These are phyloP conservation scores for Ophiostoma quercus DNA, from an alignment of 2,329 filamentous ascomycete genomes.

Conservation along the genomic window DNA sequence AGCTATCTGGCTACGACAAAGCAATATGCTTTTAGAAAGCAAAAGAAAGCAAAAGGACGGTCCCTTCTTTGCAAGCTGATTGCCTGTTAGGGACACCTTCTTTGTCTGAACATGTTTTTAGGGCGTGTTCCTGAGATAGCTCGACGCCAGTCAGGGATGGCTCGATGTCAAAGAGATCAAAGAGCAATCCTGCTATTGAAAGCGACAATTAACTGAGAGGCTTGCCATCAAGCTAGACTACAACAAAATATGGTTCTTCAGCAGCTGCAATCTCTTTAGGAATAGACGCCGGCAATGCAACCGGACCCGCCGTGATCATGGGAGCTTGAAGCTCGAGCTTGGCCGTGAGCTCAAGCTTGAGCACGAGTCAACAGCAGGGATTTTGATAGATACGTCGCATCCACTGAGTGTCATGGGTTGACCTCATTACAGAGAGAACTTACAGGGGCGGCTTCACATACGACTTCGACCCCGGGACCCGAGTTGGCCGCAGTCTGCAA, in stretches of 20 bases:
- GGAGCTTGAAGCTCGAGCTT: background rate
- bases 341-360: background rate
- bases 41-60: background rate
- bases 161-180: background rate
- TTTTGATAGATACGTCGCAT: background rate
- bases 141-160: background rate
- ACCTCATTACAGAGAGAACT: background rate
- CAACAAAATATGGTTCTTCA: too few species aligned
- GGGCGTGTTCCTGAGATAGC: background rate
- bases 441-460: constrained; percentile 2
- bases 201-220: background rate
- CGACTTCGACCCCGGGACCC: background rate
- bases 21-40: too few species aligned
- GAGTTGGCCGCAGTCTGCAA: background rate
- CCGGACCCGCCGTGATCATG: background rate
- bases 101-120: background rate
- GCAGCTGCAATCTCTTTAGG: background rate
- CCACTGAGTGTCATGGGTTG: background rate
- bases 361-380: background rate
- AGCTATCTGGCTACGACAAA: background rate
- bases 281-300: background rate
- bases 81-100: background rate
- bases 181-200: background rate
- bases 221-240: too few species aligned
- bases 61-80: background rate